Conservation (phyloP, 148 eudicot species). For the Oxyria digyna region DNA sequence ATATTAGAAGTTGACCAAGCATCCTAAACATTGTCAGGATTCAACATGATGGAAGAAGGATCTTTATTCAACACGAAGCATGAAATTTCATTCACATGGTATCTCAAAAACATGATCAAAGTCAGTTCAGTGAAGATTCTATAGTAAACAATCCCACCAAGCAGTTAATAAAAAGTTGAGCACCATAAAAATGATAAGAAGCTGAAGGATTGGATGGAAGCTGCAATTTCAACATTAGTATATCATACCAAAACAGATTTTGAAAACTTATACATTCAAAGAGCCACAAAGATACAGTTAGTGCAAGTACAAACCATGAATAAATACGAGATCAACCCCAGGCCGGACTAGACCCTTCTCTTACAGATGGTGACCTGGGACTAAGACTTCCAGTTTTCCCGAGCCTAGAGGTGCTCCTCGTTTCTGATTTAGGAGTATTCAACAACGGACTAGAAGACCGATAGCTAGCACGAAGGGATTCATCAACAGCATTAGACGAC, state of each 20-base stretch:
- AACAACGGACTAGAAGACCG: constrained; percentile 73
- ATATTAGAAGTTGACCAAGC: not conserved
- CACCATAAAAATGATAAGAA: not conserved
- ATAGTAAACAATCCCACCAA: not conserved
- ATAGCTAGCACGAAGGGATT: constrained; percentile 91
- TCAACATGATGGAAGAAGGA: not conserved
- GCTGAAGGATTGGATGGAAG: not conserved
- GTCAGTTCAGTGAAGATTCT: not conserved
- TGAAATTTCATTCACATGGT: not conserved
- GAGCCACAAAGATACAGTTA: not conserved
- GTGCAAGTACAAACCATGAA: not conserved
- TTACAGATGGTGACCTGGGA: constrained; percentile 75
- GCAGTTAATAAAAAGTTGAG: too few species aligned
- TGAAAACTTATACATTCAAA: not conserved
- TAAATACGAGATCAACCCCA: constrained; percentile 27
- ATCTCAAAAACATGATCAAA: not conserved
- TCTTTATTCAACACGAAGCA: not conserved
- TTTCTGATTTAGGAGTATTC: constrained; percentile 55
- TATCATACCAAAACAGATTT: not conserved
- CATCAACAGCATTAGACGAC: constrained; percentile 57
- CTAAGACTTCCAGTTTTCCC: constrained; percentile 38
- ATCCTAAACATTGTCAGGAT: not conserved
- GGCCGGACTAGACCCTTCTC: constrained; percentile 65
- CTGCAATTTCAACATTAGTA: not conserved
- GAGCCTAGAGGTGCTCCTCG: constrained; percentile 69